A percentile compares a stretch with the other conserved stretches of the same genome.
Evolutionary conservation across 2,329 filamentous ascomycete species (phyloP).

Genomic region (Ceratocystis harringtonii): DNA sequence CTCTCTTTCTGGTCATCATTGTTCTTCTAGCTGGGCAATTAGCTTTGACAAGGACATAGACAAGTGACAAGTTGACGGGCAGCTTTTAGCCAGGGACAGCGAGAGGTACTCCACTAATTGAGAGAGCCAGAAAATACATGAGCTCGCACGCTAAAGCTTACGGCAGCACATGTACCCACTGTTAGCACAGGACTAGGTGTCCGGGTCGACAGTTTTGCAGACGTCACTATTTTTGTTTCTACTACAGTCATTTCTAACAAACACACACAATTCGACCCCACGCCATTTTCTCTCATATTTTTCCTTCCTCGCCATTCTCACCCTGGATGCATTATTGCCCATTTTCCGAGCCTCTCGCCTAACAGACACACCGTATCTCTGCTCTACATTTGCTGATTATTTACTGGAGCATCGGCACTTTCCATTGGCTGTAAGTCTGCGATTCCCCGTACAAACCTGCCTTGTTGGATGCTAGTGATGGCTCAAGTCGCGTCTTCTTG

Average conservation of each 20-base stretch:
- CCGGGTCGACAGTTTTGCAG: not conserved
- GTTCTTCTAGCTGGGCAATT: not conserved
- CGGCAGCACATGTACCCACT: not conserved
- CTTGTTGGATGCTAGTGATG: too few species aligned
- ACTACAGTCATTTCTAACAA: not conserved
- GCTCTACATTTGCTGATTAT: too few species aligned
- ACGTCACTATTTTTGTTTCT: not conserved
- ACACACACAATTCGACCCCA: not conserved
- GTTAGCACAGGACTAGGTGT: conserved; percentile 17
- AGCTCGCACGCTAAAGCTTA: not conserved
- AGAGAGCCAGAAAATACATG: not conserved
- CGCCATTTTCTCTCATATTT: conserved; percentile 2
- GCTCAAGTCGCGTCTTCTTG: not conserved
- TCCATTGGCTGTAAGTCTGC: not conserved
- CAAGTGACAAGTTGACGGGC: too few species aligned
- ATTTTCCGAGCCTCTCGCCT: not conserved
- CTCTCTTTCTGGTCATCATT: too few species aligned
- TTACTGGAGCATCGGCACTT: not conserved
- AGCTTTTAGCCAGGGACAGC: not conserved
- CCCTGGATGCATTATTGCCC: not conserved
- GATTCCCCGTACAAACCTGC: not conserved
- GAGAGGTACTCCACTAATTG: not conserved
- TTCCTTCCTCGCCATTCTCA: not conserved
- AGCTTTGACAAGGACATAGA: not conserved
- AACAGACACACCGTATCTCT: not conserved